Base-by-base conservation (phyloP, 768 basidiomycete species). In the Russula griseocarnosa region DNA sequence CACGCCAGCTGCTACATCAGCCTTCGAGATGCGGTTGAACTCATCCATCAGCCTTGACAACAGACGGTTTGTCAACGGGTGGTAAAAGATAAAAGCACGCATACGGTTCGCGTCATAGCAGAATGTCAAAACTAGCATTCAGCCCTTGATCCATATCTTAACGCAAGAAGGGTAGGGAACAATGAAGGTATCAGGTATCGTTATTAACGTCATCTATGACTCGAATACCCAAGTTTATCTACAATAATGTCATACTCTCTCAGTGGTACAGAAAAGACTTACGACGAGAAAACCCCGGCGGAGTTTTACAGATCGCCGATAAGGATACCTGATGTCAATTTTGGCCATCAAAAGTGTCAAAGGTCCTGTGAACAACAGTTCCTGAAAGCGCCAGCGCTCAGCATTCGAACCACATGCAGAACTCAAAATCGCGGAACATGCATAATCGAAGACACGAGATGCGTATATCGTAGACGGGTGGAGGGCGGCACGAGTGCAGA, bases 401-500 rank as follows among this genome's bases (percentile, higher is more conserved):
- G 20, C 28, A 11, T 7, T 30, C 20, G 10, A 18, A 3, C 28
- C 42, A 34, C 40, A 13, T 9, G 20, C 18, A 44, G 7, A 46
- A 46, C 8, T 46, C n/a, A n/a, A 46, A 46, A 22, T 24, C 11
- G n/a, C 22, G 44, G n/a, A 44, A 20, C 11, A 8, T n/a, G 20
- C 42, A n/a, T 44, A 44, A n/a, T 11, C 44, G 8, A 22, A 11
- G 22, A 9, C 2, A 20, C n/a, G 30, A 30, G 30, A 6, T 30
- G 30, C n/a, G n/a, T n/a, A n/a, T n/a, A 44, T 20, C 18, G 38
- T 49, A 14, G 60, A 36, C 11, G 16, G 38, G 18, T 16, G 36
- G 36, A 66, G 56, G 56, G 11, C 6, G 26, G 14, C 64, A 57
- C 16, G 46, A 57, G 13, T 51, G 50, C 3, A 58, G 60, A 20